A percentile compares a stretch with the other conserved stretches of the same genome.
Conservation (phyloP, 129 eudicot genomes). For the carrot (Daucus carota) region DNA sequence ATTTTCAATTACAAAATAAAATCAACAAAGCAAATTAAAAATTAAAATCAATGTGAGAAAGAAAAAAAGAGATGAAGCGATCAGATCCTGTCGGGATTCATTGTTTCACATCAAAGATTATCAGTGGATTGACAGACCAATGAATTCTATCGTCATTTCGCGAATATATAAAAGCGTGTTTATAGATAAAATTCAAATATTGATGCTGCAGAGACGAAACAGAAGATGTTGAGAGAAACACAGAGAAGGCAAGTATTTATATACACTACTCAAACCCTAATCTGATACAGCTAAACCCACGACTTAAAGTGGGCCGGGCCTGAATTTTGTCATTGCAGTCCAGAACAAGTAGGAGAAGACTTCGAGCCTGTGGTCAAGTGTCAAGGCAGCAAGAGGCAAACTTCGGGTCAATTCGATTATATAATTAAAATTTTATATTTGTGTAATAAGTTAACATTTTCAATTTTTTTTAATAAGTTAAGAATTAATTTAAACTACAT, state of each 20-base stretch:
- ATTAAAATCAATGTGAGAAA: too few relatives aligned
- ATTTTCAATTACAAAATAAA: too few relatives aligned
- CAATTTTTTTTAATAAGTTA: too few relatives aligned
- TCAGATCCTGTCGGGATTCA: conserved; percentile 61
- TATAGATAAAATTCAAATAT: not conserved
- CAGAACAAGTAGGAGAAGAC: too few relatives aligned
- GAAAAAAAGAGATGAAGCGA: conserved; percentile 30
- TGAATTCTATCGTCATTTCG: conserved; percentile 66
- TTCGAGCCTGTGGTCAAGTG: too few relatives aligned
- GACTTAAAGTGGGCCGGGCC: not conserved
- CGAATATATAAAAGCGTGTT: not conserved
- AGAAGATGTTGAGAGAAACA: not conserved
- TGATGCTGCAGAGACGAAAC: not conserved
- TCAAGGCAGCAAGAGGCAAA: too few relatives aligned
- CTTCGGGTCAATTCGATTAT: too few relatives aligned
- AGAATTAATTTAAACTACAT: too few relatives aligned
- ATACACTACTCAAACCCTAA: not conserved
- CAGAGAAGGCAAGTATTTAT: not conserved
- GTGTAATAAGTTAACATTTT: too few relatives aligned
- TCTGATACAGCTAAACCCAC: not conserved
- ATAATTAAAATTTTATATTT: too few relatives aligned
- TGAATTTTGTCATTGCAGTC: not conserved
- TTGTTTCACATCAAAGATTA: conserved; percentile 25
- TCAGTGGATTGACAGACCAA: conserved; percentile 64
- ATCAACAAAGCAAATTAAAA: too few relatives aligned